Conservation (phyloP, 1,284 basidiomycete genomes). For the Cryptococcus floricola region DNA sequence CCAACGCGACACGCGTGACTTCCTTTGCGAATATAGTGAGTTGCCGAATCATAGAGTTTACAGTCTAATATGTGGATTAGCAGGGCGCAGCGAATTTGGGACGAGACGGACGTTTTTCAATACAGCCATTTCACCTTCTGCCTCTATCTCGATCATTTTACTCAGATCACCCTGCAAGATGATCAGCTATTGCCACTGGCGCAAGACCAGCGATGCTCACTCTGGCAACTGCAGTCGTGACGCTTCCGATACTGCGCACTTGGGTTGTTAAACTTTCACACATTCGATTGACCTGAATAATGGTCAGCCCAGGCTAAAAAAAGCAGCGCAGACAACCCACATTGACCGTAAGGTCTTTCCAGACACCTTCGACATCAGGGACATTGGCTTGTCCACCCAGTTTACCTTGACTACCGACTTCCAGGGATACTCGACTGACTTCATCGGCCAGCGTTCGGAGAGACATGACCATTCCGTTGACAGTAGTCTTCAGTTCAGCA, state of each 20-base stretch:
- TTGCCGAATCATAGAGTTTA: constrained; percentile 76
- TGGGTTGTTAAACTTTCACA: constrained; percentile 89
- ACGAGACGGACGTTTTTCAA: constrained; percentile 59
- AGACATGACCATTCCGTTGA: constrained; percentile 95
- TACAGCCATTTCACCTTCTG: constrained; percentile 87
- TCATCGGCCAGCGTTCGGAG: constrained; percentile 87
- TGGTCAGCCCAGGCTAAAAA: neutral
- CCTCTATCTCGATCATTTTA: constrained; percentile 60
- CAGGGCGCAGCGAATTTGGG: neutral
- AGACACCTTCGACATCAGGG: constrained; percentile 90
- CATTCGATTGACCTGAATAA: constrained; percentile 77
- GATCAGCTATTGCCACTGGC: neutral
- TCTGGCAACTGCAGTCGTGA: constrained; percentile 83
- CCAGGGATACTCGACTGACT: constrained; percentile 90
- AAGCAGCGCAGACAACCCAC: constrained; percentile 53
- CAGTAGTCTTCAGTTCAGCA: constrained; percentile 92
- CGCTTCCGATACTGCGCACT: constrained; percentile 85
- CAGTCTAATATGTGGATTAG: constrained; percentile 24
- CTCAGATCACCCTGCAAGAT: constrained; percentile 49
- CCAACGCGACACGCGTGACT: constrained; percentile 88
- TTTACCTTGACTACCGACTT: constrained; percentile 87
- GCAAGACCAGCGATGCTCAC: constrained; percentile 17
- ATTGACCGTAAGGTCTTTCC: constrained; percentile 85
- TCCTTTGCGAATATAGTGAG: constrained; percentile 88
- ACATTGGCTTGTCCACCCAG: constrained; percentile 85